Base-by-base conservation (phyloP, 305 asterid genomes). In the Fraxinus angustifolia region DNA sequence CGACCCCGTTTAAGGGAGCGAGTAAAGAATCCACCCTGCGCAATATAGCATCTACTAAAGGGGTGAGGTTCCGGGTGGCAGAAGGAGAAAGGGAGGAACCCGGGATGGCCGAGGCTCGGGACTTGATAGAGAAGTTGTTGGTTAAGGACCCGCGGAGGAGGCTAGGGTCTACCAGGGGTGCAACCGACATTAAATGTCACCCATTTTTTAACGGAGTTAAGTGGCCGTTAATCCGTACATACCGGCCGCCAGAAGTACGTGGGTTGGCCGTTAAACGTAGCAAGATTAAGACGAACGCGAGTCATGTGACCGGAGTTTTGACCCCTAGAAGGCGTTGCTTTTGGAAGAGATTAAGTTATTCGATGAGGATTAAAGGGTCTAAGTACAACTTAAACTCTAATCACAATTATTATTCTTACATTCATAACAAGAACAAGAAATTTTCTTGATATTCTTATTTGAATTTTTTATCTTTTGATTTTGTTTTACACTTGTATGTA, bases 161-260 rank as follows among this genome's bases (percentile, higher is more conserved):
- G 87, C 90, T 94, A 33, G 99, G 99, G 28, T 87, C 94, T 88
- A 80, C 87, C 16, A 84, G 86, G 84, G 99, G 99, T 28, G 98
- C 99, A 11, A 93, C 98, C 75, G 99, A 94, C 68, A 90, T 96
- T 56, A 96, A 96, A 83, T 92, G 97, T 0, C 99, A 96, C 90
- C 98, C 98, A 3, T 96, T 96, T 42, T 96, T 96, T 21, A 78
- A 90, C 81, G 99, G 94, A 3, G 81, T 96, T 30, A 96, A 94
- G 86, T 96, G 98, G 98, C 97, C 98, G 87, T 84, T 96, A 84
- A 91, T 96, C 50, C 88, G 98, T 56, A 89, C 91, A 26, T 92
- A 84, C 90, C 88, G 92, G 85, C 91, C 97, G 40, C 99, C 99
- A 86, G 99, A 94, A 76, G 82, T 93, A 2, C 93, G 95, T 45